These are phyloP conservation scores for Penicillium janthinellum DNA, from an alignment of 2,329 filamentous ascomycete species.

Conservation along the genomic window DNA sequence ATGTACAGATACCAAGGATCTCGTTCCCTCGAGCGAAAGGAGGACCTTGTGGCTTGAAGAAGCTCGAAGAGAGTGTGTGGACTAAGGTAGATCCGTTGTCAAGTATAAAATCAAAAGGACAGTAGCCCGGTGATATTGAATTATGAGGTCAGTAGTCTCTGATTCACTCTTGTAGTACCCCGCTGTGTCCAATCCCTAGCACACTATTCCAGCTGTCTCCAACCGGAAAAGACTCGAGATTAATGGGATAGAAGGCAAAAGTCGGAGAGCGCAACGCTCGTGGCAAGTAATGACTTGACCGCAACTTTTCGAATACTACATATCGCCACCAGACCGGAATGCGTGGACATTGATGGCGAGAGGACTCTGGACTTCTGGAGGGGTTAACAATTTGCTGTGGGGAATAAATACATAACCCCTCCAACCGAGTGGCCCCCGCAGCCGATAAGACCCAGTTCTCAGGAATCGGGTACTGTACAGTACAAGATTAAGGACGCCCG, in stretches of 20 bases:
- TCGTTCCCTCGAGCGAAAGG: not conserved
- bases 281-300: conserved; percentile 18
- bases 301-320: conserved; percentile 9
- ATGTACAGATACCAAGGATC: not conserved
- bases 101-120: not conserved
- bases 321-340: conserved; percentile 10
- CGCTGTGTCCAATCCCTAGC: not conserved
- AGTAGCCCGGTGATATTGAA: too few relatives aligned
- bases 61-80: not conserved
- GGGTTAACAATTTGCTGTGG: not conserved
- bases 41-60: not conserved
- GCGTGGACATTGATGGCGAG: too few relatives aligned
- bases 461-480: not conserved
- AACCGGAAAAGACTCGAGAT: too few relatives aligned
- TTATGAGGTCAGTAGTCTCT: not conserved
- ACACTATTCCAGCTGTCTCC: not conserved
- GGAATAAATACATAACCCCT: not conserved
- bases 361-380: conserved; percentile 5
- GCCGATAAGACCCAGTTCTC: not conserved
- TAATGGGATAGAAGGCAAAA: too few relatives aligned
- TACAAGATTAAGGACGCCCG: not conserved
- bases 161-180: not conserved
- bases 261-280: not conserved
- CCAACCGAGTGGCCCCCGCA: not conserved
- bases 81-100: not conserved